phyloP scores from a whole-genome alignment of 768 basidiomycete species.

The Cystofilobasidium ferigula region DNA sequence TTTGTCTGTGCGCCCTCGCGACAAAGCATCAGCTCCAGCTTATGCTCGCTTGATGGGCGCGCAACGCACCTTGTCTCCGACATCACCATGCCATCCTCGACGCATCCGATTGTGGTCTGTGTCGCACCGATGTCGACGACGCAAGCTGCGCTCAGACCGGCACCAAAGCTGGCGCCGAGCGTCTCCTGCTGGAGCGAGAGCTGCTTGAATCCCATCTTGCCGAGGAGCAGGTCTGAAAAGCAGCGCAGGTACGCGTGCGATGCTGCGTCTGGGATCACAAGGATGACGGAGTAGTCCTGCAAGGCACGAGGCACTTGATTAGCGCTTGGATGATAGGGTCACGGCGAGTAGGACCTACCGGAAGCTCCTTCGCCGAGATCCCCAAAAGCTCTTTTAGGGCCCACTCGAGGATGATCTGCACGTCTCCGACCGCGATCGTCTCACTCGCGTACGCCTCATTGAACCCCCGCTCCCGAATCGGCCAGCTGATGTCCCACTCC shows the following conservation, averaged over 20 bases:
- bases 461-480: slow-evolving; percentile 68
- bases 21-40: background rate
- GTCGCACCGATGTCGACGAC: slow-evolving; percentile 88
- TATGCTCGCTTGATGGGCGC: background rate
- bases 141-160: slow-evolving; percentile 87
- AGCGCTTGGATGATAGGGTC: too few relatives aligned
- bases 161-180: slow-evolving; percentile 84
- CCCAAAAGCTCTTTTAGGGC: slow-evolving; percentile 54
- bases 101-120: slow-evolving; percentile 74
- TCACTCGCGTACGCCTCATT: slow-evolving; percentile 58
- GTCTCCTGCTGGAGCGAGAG: slow-evolving; percentile 92
- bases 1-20: slow-evolving; percentile 45
- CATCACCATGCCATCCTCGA: slow-evolving; percentile 84
- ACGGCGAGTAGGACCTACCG: background rate
- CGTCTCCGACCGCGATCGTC: slow-evolving; percentile 63
- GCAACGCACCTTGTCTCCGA: slow-evolving; percentile 65
- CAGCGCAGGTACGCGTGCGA: slow-evolving; percentile 73
- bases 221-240: slow-evolving; percentile 58
- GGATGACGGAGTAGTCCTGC: slow-evolving; percentile 72
- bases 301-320: background rate
- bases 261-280: slow-evolving; percentile 86
- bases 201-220: slow-evolving; percentile 80
- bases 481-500: slow-evolving; percentile 68
- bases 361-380: slow-evolving; percentile 46
- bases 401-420: slow-evolving; percentile 56